Base-by-base conservation (phyloP, 2,329 filamentous ascomycete species). In the Aspergillus sojae region DNA sequence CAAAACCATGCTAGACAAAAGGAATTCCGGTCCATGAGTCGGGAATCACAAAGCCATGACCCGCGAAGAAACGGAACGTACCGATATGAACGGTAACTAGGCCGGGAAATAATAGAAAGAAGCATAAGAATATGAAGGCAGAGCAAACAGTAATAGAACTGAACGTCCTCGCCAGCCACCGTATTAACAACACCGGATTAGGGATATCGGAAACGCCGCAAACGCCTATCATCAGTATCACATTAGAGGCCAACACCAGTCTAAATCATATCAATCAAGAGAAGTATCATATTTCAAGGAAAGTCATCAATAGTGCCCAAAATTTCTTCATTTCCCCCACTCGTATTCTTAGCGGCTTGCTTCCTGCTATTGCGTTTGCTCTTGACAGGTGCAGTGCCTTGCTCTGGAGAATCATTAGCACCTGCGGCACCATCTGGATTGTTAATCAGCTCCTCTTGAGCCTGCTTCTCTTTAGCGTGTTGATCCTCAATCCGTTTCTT, bases 401-500 rank as follows among this genome's bases (percentile, higher is more conserved):
- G 73, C 5, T 70, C 72, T 19, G 73, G 50, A 11, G 70, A 67
- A 58, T 21, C 19, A 5, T 70, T 68, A 21, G 71, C 71, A 63
- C 72, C 72, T 21, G 65, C 69, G 2, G 70, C 68, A 19, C 76
- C 77, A 52, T 77, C 74, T 5, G 80, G 79, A 58, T 81, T 81
- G 54, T 75, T 77, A 58, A 82, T 65, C 52, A 78, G 67, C 45
- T 81, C 76, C 57, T 82, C 78, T 62, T 82, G 78, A 9, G 80
- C 75, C 58, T 77, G 72, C 64, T 80, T 80, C 65, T 83, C 78
- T 58, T 79, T 79, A 5, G 77, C 78, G 62, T 82, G 78, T 59
- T 83, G 75, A n/a, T 79, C 77, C 61, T 82, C 80, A 26, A 83
- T 81, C 57, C 74, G 75, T 62, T 76, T 78, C 67, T 79, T 81